Base-by-base conservation (phyloP, 148 eudicot genomes). In the Talinum fruticosum region DNA sequence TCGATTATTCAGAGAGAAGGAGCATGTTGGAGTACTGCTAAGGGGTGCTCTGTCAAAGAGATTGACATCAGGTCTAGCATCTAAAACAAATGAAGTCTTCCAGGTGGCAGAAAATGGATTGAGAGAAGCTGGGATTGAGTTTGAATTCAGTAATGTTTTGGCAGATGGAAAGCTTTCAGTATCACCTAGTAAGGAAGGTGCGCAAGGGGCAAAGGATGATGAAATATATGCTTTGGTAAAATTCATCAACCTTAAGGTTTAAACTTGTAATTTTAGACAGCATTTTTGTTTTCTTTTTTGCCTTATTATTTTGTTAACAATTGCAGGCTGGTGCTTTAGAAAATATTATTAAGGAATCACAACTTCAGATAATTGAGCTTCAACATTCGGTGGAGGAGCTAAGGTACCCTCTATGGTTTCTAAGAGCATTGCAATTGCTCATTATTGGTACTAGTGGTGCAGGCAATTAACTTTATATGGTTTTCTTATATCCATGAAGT, bases 311-410 rank as follows among this genome's bases (percentile, higher is more conserved):
- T 28, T n/a, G n/a, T n/a, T n/a, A 38, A 78, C 82, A 18, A 51
- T 75, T 83, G 85, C 81, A 96, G 99, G 99, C 99, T 79, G 91
- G 94, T 85, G 99, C 97, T 78, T 84, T 93, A 86, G 99, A 96
- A 81, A 89, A 89, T 79, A 93, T 96, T 24, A 89, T 96, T 32
- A 96, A 93, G 87, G 92, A 90, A 76, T 87, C 97, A 44, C 97
- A 96, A 81, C 76, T 90, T 79, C 92, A 93, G 83, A 96, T 96
- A 26, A 91, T 93, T 71, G 99, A 93, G 88, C 88, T 93, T 84
- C 89, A 89, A 85, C 99, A 93, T 87, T 75, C 90, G 10, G 91
- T 93, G 78, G 97, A 91, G 35, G 96, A 93, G 78, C 83, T 93
- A 75, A 91, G 99, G 99, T 96, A 93, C 77, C 67, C 71, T 19